Evolutionary conservation across 768 basidiomycete species (phyloP).

Genomic region (Leccinum variicolor): DNA sequence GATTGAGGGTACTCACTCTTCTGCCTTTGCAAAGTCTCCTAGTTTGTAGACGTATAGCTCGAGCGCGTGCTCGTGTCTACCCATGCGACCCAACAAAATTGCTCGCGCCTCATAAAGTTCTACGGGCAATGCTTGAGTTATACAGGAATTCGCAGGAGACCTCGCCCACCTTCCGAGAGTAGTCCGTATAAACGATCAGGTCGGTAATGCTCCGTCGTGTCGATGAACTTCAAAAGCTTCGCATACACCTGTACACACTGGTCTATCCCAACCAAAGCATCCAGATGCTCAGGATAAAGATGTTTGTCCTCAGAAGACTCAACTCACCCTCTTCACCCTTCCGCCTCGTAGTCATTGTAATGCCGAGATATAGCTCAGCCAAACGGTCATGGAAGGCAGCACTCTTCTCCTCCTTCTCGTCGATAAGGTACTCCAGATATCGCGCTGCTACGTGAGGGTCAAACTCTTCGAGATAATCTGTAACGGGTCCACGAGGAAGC

Average conservation of each 20-base stretch:
- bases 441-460: constrained; percentile 65
- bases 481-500: constrained; percentile 73
- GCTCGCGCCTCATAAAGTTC: constrained; percentile 91
- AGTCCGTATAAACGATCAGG: constrained; percentile 77
- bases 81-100: constrained; percentile 83
- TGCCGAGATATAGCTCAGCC: constrained; percentile 79
- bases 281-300: neutral
- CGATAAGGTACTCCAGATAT: constrained; percentile 85
- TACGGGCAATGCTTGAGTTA: constrained; percentile 26
- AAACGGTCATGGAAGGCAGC: constrained; percentile 83
- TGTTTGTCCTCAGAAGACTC: neutral
- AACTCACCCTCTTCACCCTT: constrained; percentile 54
- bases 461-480: constrained; percentile 72
- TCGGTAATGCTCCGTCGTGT: constrained; percentile 63
- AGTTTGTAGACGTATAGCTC: constrained; percentile 91
- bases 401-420: constrained; percentile 64
- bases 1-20: constrained; percentile 58
- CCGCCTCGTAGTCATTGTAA: constrained; percentile 58
- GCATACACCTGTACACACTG: constrained; percentile 49
- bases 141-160: neutral
- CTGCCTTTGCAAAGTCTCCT: constrained; percentile 80
- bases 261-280: constrained; percentile 32
- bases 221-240: constrained; percentile 78
- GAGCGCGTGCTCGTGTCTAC: constrained; percentile 91
- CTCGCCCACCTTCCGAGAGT: constrained; percentile 72